Conservation (phyloP, 106 monocot species). For the Phalaenopsis equestris region DNA sequence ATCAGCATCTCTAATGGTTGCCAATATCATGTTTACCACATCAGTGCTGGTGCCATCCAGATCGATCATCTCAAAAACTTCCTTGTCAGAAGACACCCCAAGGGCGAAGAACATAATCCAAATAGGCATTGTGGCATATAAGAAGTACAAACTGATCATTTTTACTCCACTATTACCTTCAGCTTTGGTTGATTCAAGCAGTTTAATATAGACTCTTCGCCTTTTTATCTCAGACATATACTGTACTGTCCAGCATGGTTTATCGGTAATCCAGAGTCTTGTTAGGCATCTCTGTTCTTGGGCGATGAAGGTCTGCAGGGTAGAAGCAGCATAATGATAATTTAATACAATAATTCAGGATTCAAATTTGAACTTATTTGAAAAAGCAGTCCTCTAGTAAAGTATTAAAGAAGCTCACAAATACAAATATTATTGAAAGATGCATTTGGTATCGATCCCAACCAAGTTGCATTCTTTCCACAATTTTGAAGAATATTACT, state of each 20-base stretch:
- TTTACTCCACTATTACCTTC: constrained; percentile 35
- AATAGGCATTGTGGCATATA: constrained; percentile 64
- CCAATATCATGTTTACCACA: constrained; percentile 50
- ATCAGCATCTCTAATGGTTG: constrained; percentile 62
- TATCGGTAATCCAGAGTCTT: constrained; percentile 71
- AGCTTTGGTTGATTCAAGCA: constrained; percentile 40
- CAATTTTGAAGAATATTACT: background rate
- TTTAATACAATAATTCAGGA: constrained; percentile 1
- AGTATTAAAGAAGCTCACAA: no score
- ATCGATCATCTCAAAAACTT: constrained; percentile 81
- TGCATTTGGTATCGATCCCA: background rate
- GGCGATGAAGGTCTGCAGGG: constrained; percentile 68
- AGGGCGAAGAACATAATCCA: constrained; percentile 96
- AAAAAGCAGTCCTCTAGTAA: background rate
- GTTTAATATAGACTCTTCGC: constrained; percentile 55
- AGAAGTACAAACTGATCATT: constrained; percentile 45
- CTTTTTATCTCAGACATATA: constrained; percentile 49
- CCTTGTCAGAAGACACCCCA: constrained; percentile 81
- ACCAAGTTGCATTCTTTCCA: background rate
- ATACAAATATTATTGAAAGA: background rate
- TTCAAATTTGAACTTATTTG: background rate
- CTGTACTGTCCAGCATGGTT: constrained; percentile 49
- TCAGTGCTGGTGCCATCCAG: constrained; percentile 35
- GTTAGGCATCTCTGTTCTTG: constrained; percentile 72
- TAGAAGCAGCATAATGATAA: constrained; percentile 1